Base-by-base conservation (phyloP, 805 yeast genomes). In the Jamesozyma hellenica region DNA sequence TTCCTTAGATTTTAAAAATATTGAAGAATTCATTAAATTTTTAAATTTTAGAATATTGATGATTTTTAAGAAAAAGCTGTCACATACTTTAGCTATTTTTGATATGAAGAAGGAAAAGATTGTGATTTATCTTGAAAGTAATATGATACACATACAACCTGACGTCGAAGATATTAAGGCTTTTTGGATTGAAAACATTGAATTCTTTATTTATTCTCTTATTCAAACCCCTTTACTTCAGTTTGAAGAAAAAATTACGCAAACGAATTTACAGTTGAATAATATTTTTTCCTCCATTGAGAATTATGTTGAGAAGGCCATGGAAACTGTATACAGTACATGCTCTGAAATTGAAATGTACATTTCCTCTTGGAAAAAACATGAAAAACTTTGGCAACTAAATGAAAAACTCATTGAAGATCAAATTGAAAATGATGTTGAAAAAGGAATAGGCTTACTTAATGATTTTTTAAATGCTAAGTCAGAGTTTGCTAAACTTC, bases 351-450 rank as follows among this genome's bases (percentile, higher is more conserved):
- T 18, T 4, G 28, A 32, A 18, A 32, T 19, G 2, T 38, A 16
- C 13, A 21, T 15, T 6, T 8, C 4, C 4, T 4, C 13, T 13
- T 42, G 44, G 44, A 35, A 26, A 14, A 14, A 19, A 3, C 28
- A 29, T 7, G 39, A 34, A 15, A 26, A 26, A 4, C 25, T 49
- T 16, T 47, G 51, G 51, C 26, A 10, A 7, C 19, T 45, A 19
- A 32, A 41, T n/a, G 51, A 49, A 27, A 34, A 36, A 13, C 15
- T n/a, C n/a, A 29, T 29, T 5, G 15, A 29, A n/a, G 15, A 29
- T 14, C 4, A n/a, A 13, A 29, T 29, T 6, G 10, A 29, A 6
- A 11, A 18, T 4, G 10, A 29, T 27, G 26, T 43, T n/a, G 14
- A 30, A 15, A 36, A 28, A n/a, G 40, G 45, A 23, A 31, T 31